Percentiles rank a stretch among this genome's conserved stretches.
These are phyloP conservation scores for Fusarium phyllophilum DNA, from an alignment of 2,329 filamentous ascomycete genomes.

Conservation along the genomic window DNA sequence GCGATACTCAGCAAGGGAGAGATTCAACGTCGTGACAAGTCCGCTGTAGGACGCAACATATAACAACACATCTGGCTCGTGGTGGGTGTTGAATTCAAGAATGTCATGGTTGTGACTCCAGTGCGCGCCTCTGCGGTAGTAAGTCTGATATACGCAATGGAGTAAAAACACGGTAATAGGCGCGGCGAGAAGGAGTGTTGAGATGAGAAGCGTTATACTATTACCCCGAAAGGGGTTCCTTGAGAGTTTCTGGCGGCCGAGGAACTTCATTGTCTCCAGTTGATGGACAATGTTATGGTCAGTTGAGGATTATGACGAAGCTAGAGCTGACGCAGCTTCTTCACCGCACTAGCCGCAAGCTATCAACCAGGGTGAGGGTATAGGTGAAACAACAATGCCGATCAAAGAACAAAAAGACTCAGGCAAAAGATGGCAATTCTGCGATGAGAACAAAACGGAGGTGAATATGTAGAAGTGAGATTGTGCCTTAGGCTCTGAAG, in stretches of 20 bases:
- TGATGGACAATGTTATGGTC: background rate
- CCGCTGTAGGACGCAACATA: slow-evolving; percentile 62
- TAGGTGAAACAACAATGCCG: background rate
- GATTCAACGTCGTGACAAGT: slow-evolving; percentile 59
- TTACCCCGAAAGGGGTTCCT: slow-evolving; percentile 7
- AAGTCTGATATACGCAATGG: slow-evolving; percentile 28
- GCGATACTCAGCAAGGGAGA: slow-evolving; percentile 44
- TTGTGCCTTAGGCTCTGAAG: background rate
- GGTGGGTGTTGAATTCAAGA: background rate
- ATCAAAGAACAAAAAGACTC: background rate
- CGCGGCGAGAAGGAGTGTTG: slow-evolving; percentile 23
- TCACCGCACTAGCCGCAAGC: background rate
- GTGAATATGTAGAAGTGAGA: background rate
- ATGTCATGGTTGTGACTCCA: slow-evolving; percentile 23
- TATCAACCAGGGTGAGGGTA: background rate
- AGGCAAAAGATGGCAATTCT: background rate
- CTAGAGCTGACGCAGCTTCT: slow-evolving; percentile 1
- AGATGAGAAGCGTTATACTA: slow-evolving; percentile 4
- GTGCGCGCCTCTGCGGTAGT: background rate
- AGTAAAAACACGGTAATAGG: slow-evolving; percentile 28
- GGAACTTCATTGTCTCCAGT: slow-evolving; percentile 21
- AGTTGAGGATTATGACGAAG: background rate
- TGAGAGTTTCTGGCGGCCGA: background rate
- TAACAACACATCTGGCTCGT: slow-evolving; percentile 40
- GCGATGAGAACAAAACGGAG: background rate